These are phyloP conservation scores for Pachysandra terminalis DNA, from an alignment of 164 flowering plant species.

Conservation along the genomic window DNA sequence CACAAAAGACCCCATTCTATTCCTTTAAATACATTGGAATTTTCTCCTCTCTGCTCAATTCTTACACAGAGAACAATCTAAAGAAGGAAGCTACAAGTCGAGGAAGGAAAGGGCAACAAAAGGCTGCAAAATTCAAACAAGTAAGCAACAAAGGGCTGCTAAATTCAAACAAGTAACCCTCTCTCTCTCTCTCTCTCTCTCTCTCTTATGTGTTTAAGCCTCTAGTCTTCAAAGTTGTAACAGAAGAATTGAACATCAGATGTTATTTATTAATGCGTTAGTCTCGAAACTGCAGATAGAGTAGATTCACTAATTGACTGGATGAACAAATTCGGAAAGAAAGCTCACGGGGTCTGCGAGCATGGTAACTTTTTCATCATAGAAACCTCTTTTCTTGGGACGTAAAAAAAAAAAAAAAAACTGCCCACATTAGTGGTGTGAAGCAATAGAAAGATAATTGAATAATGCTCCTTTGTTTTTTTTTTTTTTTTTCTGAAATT, in stretches of 20 bases:
- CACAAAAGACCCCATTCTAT: too few species aligned
- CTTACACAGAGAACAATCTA: background rate
- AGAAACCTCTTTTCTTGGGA: background rate
- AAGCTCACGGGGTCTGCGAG: constrained; percentile 36
- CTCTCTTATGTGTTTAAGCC: too few species aligned
- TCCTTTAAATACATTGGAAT: constrained; percentile 7
- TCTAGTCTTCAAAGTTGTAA: too few species aligned
- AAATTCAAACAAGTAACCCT: constrained; percentile 14
- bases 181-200: background rate
- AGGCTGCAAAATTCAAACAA: background rate
- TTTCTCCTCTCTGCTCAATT: background rate
- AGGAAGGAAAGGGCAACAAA: too few species aligned
- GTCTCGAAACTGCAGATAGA: constrained; percentile 29
- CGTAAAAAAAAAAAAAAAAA: background rate
- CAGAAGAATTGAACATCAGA: too few species aligned
- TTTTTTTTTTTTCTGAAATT: too few species aligned
- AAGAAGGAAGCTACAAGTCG: too few species aligned
- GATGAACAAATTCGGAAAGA: constrained; percentile 40
- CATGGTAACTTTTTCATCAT: constrained; percentile 33
- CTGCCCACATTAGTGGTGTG: too few species aligned
- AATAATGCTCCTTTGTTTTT: too few species aligned
- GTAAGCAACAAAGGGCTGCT: constrained; percentile 1
- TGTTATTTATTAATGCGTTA: background rate
- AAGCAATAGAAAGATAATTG: too few species aligned
- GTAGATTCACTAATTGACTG: constrained; percentile 16